These are phyloP conservation scores for Aspergillus quadricinctus DNA, from an alignment of 2,329 filamentous ascomycete species.

Conservation along the genomic window DNA sequence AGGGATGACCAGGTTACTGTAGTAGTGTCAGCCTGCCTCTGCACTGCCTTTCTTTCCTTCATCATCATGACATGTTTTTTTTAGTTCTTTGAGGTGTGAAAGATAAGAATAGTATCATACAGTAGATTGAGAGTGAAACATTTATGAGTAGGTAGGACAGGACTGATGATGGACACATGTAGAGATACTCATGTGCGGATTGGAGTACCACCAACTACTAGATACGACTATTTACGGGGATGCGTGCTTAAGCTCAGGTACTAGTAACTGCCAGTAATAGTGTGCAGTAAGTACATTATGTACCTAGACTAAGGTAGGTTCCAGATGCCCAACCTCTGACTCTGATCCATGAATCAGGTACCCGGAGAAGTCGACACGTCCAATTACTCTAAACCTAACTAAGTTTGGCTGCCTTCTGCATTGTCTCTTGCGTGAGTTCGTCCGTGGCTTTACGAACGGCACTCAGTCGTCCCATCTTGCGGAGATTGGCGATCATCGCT, in stretches of 20 bases:
- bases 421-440: constrained; percentile 48
- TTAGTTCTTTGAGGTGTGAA: neutral
- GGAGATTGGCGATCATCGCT: constrained; percentile 56
- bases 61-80: neutral
- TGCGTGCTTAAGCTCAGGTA: neutral
- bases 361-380: neutral
- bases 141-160: neutral
- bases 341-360: neutral
- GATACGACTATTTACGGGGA: neutral
- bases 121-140: neutral
- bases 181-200: neutral
- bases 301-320: neutral
- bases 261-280: neutral
- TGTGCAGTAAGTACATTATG: neutral
- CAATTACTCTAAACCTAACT: constrained; percentile 19
- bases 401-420: constrained; percentile 49
- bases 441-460: constrained; percentile 50
- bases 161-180: neutral
- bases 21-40: neutral
- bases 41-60: neutral
- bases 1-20: constrained; percentile 12
- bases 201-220: neutral
- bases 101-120: neutral
- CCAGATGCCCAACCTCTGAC: neutral
- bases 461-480: constrained; percentile 54